Percentiles rank a stretch among this genome's conserved stretches.
phyloP scores from a whole-genome alignment of 805 yeast species.

The Maudiozyma pseudohumilis region DNA sequence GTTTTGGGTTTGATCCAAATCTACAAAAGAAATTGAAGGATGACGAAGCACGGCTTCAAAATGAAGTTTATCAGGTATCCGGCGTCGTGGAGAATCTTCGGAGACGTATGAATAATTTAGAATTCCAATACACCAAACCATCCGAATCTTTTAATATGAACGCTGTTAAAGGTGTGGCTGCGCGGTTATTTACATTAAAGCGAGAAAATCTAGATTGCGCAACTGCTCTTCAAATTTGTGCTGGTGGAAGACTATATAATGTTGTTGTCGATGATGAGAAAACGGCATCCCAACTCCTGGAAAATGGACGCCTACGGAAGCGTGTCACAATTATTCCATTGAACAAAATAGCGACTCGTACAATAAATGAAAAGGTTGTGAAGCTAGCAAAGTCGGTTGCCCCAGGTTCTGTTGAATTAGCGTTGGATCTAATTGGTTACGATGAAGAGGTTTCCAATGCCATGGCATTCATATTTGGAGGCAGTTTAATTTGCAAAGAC shows the following conservation, averaged over 20 bases:
- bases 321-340: conserved; percentile 89
- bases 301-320: conserved; percentile 64
- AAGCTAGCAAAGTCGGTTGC: conserved; percentile 63
- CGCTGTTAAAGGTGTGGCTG: conserved; percentile 81
- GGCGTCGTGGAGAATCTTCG: conserved; percentile 45
- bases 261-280: conserved; percentile 83
- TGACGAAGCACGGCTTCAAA: conserved; percentile 36
- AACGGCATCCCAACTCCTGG: conserved; percentile 75
- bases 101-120: conserved; percentile 61
- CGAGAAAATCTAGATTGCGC: conserved; percentile 51
- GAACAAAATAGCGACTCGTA: conserved; percentile 65
- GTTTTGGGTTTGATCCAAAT: conserved; percentile 49
- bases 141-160: conserved; percentile 45
- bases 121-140: conserved; percentile 65
- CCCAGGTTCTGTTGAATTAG: conserved; percentile 83
- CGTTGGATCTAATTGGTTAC: conserved; percentile 68
- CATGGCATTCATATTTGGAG: conserved; percentile 86
- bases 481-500: conserved; percentile 78
- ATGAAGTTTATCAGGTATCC: conserved; percentile 35
- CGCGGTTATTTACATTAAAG: conserved; percentile 63
- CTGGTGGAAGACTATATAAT: conserved; percentile 84
- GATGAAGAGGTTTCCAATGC: conserved; percentile 65
- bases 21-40: conserved; percentile 36
- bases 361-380: conserved; percentile 42
- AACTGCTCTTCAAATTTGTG: conserved; percentile 83